Evolutionary conservation across 2,329 filamentous ascomycete genomes (phyloP).

Genomic region (Sarocladiaceae sp.): DNA sequence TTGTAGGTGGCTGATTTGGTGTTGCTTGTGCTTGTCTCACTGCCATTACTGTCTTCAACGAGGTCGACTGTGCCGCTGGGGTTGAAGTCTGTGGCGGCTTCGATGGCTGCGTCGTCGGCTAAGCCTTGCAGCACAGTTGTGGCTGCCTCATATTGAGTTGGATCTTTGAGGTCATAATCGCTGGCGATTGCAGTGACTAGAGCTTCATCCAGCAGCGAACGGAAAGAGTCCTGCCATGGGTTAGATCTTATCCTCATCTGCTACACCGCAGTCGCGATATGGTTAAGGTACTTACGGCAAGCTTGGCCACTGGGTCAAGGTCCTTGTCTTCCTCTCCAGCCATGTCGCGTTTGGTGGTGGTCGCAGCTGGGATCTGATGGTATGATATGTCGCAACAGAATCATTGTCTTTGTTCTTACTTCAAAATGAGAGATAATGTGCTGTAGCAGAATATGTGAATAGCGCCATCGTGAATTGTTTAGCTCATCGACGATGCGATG

Average conservation of each 20-base stretch:
- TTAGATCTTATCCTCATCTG: not conserved
- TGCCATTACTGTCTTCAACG: constrained; percentile 16
- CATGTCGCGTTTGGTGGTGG: not conserved
- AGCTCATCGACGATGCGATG: not conserved
- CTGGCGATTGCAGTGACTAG: constrained; percentile 70
- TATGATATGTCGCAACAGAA: not conserved
- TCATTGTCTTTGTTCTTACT: not conserved
- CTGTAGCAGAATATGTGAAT: not conserved
- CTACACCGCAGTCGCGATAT: not conserved
- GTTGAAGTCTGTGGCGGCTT: constrained; percentile 75
- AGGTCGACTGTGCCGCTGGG: constrained; percentile 63
- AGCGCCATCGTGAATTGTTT: not conserved
- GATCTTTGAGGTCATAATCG: constrained; percentile 64
- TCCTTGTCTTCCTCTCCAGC: not conserved
- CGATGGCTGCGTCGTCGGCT: constrained; percentile 56
- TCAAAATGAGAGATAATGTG: not conserved
- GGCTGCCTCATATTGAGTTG: constrained; percentile 48
- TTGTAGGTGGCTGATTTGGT: not conserved
- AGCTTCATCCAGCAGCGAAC: constrained; percentile 70
- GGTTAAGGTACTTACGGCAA: not conserved
- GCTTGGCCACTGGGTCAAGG: not conserved
- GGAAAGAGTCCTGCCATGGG: constrained; percentile 59
- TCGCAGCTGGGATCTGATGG: not conserved
- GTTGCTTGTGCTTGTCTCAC: constrained; percentile 18
- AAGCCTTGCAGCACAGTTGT: constrained; percentile 60